phyloP scores from a whole-genome alignment of 768 basidiomycete species.

The Mycena vulgaris region DNA sequence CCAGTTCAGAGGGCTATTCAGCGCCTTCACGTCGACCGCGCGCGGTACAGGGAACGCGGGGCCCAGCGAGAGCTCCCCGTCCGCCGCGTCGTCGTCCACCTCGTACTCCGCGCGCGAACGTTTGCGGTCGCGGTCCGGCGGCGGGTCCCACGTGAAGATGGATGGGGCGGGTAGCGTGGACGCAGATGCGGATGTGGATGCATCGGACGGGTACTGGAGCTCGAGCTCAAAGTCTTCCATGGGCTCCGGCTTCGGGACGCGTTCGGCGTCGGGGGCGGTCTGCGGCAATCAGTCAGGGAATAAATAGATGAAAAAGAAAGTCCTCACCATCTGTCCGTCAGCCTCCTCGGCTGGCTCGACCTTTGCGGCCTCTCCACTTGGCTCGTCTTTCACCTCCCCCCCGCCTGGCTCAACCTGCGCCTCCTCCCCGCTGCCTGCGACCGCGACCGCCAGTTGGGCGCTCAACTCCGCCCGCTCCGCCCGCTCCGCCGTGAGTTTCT shows the following conservation, averaged over 20 bases:
- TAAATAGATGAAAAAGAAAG: not conserved
- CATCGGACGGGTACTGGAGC: constrained; percentile 23
- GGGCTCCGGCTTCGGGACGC: not conserved
- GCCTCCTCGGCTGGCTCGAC: not conserved
- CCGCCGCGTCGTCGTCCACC: not conserved
- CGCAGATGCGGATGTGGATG: not conserved
- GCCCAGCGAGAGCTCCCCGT: not conserved
- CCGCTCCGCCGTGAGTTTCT: not conserved
- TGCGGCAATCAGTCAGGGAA: not conserved
- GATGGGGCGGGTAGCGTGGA: not conserved
- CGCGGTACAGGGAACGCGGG: not conserved
- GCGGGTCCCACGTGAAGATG: constrained; percentile 19
- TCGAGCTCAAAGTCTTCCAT: constrained; percentile 23
- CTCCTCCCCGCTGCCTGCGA: no score
- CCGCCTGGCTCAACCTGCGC: not conserved
- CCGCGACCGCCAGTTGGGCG: not conserved
- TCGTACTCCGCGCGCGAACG: constrained; percentile 21
- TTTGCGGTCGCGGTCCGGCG: constrained; percentile 6
- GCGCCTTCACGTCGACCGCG: not conserved
- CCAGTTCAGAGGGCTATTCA: constrained; percentile 18
- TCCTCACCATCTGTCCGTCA: not conserved
- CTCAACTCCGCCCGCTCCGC: not conserved
- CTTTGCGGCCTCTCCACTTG: no score
- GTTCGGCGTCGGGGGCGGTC: not conserved
- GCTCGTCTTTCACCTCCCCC: not conserved